These are phyloP conservation scores for Phytopythium boreale DNA, from an alignment of 352 stramenopile genomes.

Conservation along the genomic window DNA sequence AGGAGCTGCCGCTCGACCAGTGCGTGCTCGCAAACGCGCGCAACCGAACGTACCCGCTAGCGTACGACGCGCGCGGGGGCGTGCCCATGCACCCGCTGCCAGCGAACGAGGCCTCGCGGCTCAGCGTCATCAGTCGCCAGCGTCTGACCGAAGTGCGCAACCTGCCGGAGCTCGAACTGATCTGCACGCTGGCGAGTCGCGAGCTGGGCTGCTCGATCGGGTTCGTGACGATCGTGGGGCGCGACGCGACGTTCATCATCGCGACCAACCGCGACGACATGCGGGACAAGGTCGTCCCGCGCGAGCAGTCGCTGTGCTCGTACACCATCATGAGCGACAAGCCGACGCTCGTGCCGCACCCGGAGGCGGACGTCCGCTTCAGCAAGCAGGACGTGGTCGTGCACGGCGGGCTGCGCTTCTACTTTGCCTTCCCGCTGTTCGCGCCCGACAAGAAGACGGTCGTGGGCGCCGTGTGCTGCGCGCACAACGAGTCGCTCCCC, in stretches of 20 bases:
- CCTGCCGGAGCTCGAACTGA: slow-evolving; percentile 44
- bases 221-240: slow-evolving; percentile 42
- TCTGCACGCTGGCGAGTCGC: slow-evolving; percentile 39
- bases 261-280: slow-evolving; percentile 30
- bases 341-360: slow-evolving; percentile 44
- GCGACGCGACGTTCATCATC: slow-evolving; percentile 37
- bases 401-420: slow-evolving; percentile 37
- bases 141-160: slow-evolving; percentile 25
- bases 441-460: slow-evolving; percentile 24
- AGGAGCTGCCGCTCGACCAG: slow-evolving; percentile 18
- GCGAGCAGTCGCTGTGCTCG: slow-evolving; percentile 47
- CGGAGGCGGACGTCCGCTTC: slow-evolving; percentile 54
- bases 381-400: slow-evolving; percentile 27
- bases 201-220: slow-evolving; percentile 37
- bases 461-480: slow-evolving; percentile 48
- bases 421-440: slow-evolving; percentile 51
- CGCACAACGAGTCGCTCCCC: slow-evolving; percentile 31
- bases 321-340: slow-evolving; percentile 51
- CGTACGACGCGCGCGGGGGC: slow-evolving; percentile 18
- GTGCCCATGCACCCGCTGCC: slow-evolving; percentile 24
- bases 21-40: slow-evolving; percentile 24
- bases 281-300: slow-evolving; percentile 24
- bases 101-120: slow-evolving; percentile 30
- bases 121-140: slow-evolving; percentile 21
- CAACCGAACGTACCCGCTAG: slow-evolving; percentile 30